Evolutionary conservation across 176 grass and related monocot species (phyloP).

Genomic region (Bonia amplexicaulis): DNA sequence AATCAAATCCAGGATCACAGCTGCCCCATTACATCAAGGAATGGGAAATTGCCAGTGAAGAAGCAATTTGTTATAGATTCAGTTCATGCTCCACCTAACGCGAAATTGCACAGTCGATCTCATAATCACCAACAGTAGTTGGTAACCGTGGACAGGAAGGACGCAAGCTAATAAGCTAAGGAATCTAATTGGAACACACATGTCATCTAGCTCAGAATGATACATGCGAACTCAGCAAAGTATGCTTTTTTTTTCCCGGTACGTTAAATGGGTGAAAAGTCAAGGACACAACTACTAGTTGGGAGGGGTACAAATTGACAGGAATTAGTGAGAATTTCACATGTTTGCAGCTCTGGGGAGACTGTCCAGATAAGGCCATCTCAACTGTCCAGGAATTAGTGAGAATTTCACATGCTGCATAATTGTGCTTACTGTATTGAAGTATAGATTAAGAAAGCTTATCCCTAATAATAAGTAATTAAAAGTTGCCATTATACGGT

Average conservation of each 20-base stretch:
- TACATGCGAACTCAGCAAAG: constrained; percentile 21
- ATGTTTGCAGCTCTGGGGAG: constrained; percentile 11
- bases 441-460: constrained; percentile 12
- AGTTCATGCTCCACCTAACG: constrained; percentile 36
- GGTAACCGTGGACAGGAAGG: constrained; percentile 16
- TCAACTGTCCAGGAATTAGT: too few species aligned
- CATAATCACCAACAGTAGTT: neutral
- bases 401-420: too few species aligned
- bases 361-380: constrained; percentile 47
- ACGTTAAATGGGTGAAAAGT: neutral
- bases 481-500: constrained; percentile 1
- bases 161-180: neutral
- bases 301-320: constrained; percentile 20
- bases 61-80: neutral
- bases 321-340: constrained; percentile 8
- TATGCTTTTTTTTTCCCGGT: neutral
- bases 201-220: constrained; percentile 23
- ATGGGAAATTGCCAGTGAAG: neutral
- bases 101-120: neutral
- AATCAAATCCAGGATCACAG: constrained; percentile 19
- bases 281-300: neutral
- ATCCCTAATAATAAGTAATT: neutral
- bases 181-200: constrained; percentile 40
- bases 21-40: constrained; percentile 28
- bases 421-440: constrained; percentile 12